These are phyloP conservation scores for Laguncularia racemosa DNA, from an alignment of 345 rosid species.

Conservation along the genomic window DNA sequence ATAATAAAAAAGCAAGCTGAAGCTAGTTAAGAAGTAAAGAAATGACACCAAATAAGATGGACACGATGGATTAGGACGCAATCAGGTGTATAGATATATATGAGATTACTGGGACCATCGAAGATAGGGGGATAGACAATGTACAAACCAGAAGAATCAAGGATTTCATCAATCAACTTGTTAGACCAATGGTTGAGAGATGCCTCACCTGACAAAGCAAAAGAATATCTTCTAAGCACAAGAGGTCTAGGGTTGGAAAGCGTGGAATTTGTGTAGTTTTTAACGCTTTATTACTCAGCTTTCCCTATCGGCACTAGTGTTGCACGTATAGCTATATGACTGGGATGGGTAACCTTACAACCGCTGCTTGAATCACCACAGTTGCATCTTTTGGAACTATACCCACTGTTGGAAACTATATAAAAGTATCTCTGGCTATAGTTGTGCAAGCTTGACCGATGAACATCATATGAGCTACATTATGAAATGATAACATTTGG, in stretches of 20 bases:
- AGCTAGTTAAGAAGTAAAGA: slow-evolving; percentile 37
- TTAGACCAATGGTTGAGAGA: slow-evolving; percentile 84
- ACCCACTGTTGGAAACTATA: slow-evolving; percentile 84
- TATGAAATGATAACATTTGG: slow-evolving; percentile 99
- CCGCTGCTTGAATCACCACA: slow-evolving; percentile 97
- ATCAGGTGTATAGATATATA: slow-evolving; percentile 51
- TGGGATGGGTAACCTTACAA: slow-evolving; percentile 98
- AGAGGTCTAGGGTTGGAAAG: slow-evolving; percentile 88
- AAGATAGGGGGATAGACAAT: slow-evolving; percentile 86
- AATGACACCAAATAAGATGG: slow-evolving; percentile 48
- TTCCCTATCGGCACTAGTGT: slow-evolving; percentile 99
- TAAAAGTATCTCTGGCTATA: slow-evolving; percentile 97
- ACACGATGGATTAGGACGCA: slow-evolving; percentile 84
- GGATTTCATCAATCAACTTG: slow-evolving; percentile 73
- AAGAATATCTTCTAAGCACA: slow-evolving; percentile 78
- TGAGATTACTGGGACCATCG: slow-evolving; percentile 63
- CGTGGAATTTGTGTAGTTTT: slow-evolving; percentile 93
- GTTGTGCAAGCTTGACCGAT: slow-evolving; percentile 86
- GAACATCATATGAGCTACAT: slow-evolving; percentile 92
- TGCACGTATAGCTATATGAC: slow-evolving; percentile 91
- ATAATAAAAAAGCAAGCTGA: slow-evolving; percentile 54
- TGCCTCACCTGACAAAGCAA: slow-evolving; percentile 81
- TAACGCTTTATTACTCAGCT: slow-evolving; percentile 92
- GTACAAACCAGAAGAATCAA: slow-evolving; percentile 78
- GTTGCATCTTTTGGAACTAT: slow-evolving; percentile 91